Conservation (phyloP, 176 grass and related monocot genomes). For the Aegilops sharonensis region DNA sequence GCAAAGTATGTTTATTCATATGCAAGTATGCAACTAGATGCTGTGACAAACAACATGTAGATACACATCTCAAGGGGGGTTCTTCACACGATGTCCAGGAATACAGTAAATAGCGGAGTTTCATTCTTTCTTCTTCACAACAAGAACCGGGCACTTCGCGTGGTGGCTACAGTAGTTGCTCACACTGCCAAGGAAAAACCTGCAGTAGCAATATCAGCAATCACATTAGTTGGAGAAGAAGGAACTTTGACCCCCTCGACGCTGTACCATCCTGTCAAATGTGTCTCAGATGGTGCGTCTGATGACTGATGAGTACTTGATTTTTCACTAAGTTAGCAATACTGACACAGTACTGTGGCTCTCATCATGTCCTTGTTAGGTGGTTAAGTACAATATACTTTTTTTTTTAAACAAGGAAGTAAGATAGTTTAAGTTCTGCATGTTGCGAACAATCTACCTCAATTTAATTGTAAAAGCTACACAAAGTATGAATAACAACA, state of each 20-base stretch:
- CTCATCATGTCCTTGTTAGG: background rate
- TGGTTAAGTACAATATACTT: background rate
- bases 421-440: background rate
- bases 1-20: background rate
- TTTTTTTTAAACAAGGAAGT: too few species aligned
- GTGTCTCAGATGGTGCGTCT: background rate
- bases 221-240: background rate
- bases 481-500: background rate
- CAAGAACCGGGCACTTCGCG: background rate
- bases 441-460: background rate
- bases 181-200: constrained; percentile 11
- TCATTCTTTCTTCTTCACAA: constrained; percentile 13
- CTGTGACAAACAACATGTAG: background rate
- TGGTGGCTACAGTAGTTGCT: constrained; percentile 15
- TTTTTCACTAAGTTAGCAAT: background rate
- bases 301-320: background rate
- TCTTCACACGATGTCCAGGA: background rate
- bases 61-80: background rate
- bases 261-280: background rate
- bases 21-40: background rate
- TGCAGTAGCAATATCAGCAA: background rate
- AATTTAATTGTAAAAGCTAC: background rate
- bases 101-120: background rate
- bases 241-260: background rate
- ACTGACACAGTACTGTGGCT: background rate